Base-by-base conservation (phyloP, 179 eudicot species). In the Sideroxylon spinosum region DNA sequence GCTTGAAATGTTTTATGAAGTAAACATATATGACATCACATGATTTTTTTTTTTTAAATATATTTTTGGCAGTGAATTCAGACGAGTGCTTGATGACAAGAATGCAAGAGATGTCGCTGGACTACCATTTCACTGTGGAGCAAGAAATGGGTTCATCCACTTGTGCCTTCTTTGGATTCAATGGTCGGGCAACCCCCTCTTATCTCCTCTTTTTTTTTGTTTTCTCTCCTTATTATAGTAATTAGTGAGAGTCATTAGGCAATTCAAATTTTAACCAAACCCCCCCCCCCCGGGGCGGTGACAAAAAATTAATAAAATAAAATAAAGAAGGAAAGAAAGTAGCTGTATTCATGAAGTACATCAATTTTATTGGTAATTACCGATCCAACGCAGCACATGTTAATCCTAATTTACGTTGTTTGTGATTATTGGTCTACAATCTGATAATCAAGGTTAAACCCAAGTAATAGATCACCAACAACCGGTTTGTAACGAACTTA, bases 91-190 rank as follows among this genome's bases (percentile, higher is more conserved):
- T 87, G 82, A 72, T 87, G 85, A 87, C 89, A 19, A 81, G 89
- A 72, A 87, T 87, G 87, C 89, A 87, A 81, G 89, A 87, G 76
- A 87, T 87, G 89, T 86, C 89, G 7, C 64, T 86, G 77, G 83
- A 84, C 74, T 86, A 86, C 78, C 89, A 86, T 82, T 86, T 86
- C 73, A 84, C 83, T 0, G 89, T 86, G 63, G 89, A 86, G 75
- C 89, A 86, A 84, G 89, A 87, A 85, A 87, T 84, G 64, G 89
- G 89, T 48, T 84, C 89, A 19, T 75, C 84, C 48, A 82, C 87
- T 75, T 75, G 80, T 81, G 86, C 87, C 28, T 87, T 87, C 73
- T 87, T 87, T 55, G 89, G 89, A 70, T 87, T 87, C 75, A 87
- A 87, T 74, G 87, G 89, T 85, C 62, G 68, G 74, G 26, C 9